Conservation (phyloP, 2,329 filamentous ascomycete genomes). For the Penicillium brasilianum region DNA sequence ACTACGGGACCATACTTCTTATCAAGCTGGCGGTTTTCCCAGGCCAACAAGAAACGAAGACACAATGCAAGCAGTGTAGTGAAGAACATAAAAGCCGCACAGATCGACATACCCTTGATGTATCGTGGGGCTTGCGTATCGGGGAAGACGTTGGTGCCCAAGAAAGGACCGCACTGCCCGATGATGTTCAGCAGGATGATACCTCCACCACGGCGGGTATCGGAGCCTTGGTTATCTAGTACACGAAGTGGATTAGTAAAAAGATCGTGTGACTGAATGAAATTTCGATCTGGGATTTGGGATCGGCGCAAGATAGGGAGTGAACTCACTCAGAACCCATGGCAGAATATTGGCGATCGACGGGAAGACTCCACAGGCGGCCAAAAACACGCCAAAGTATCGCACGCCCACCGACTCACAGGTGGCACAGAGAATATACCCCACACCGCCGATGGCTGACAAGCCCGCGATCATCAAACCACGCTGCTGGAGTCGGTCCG, state of each 20-base stretch:
- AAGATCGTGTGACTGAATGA: too few species aligned
- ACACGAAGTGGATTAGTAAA: background rate
- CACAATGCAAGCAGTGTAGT: slow-evolving; percentile 60
- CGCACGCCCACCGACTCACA: slow-evolving; percentile 55
- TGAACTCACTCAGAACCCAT: slow-evolving; percentile 61
- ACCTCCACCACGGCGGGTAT: slow-evolving; percentile 68
- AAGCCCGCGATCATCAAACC: slow-evolving; percentile 63
- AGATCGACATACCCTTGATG: slow-evolving; percentile 63
- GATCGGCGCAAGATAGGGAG: background rate
- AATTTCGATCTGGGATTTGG: background rate
- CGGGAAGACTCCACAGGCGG: slow-evolving; percentile 68
- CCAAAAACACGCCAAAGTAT: slow-evolving; percentile 61
- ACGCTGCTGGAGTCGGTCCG: slow-evolving; percentile 69
- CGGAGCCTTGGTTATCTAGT: slow-evolving; percentile 70
- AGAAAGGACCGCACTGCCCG: slow-evolving; percentile 67
- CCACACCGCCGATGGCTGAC: slow-evolving; percentile 62
- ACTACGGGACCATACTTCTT: slow-evolving; percentile 47
- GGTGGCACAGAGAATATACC: slow-evolving; percentile 69
- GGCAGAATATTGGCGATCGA: slow-evolving; percentile 73
- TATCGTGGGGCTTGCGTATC: slow-evolving; percentile 53
- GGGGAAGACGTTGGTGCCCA: slow-evolving; percentile 69
- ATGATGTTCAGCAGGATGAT: slow-evolving; percentile 72
- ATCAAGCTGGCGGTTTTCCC: slow-evolving; percentile 67
- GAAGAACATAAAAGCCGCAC: slow-evolving; percentile 66
- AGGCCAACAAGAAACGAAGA: slow-evolving; percentile 60